Evolutionary conservation across 163 green algal species (phyloP).

Genomic region (Volvox carteri): DNA sequence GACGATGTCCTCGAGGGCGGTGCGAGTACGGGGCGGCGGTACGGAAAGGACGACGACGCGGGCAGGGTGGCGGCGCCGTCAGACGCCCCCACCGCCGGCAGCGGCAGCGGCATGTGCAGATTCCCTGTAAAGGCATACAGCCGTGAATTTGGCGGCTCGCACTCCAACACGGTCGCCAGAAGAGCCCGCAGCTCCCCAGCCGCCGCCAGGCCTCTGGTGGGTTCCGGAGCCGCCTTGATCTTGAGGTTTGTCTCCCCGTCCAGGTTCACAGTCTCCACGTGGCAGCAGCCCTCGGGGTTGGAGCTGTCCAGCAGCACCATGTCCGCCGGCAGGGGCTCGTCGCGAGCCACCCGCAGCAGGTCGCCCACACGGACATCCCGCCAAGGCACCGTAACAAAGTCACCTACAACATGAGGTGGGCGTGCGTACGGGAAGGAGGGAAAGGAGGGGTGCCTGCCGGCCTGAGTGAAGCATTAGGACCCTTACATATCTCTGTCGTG

Average conservation of each 20-base stretch:
- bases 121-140: conserved; percentile 96
- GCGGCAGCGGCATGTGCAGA: too few species aligned
- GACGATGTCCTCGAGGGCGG: too few species aligned
- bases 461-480: too few species aligned
- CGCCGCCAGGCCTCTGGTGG: conserved; percentile 71
- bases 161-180: conserved; percentile 75
- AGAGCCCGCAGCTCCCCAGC: conserved; percentile 61
- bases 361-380: conserved; percentile 69
- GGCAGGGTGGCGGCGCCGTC: too few species aligned
- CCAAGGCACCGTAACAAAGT: too few species aligned
- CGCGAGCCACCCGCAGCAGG: conserved; percentile 70
- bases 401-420: too few species aligned
- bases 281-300: conserved; percentile 84
- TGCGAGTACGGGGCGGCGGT: too few species aligned
- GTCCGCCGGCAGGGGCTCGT: conserved; percentile 81
- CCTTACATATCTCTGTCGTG: too few species aligned
- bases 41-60: too few species aligned
- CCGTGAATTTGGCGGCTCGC: conserved; percentile 89
- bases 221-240: conserved; percentile 86
- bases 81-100: too few species aligned
- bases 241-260: conserved; percentile 97
- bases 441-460: too few species aligned
- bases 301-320: conserved; percentile 82
- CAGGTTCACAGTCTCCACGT: conserved; percentile 96
- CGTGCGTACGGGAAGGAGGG: too few species aligned